These are phyloP conservation scores for Monosporascus sp. DNA, from an alignment of 2,329 filamentous ascomycete genomes.

Conservation along the genomic window DNA sequence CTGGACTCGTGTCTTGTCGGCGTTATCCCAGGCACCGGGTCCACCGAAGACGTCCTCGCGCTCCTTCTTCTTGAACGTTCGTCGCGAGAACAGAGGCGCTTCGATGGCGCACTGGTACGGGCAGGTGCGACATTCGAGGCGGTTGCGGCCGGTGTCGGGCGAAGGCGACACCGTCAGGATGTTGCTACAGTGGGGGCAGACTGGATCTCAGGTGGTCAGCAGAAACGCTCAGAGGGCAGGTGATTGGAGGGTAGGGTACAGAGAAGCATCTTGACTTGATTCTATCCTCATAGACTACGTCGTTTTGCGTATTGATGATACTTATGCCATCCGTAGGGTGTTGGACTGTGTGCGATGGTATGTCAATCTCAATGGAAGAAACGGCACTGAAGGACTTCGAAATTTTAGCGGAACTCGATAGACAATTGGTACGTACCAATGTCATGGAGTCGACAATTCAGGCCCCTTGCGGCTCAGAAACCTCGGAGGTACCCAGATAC, in stretches of 20 bases:
- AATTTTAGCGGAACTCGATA: conserved; percentile 5
- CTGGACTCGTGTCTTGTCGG: conserved; percentile 76
- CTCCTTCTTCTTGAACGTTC: conserved; percentile 81
- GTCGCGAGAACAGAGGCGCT: conserved; percentile 73
- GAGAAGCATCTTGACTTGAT: conserved; percentile 47
- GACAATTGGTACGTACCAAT: too few relatives aligned
- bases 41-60: conserved; percentile 88
- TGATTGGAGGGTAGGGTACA: conserved; percentile 40
- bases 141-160: conserved; percentile 59
- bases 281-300: too few relatives aligned
- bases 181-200: conserved; percentile 82
- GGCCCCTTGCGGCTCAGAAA: too few relatives aligned
- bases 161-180: conserved; percentile 66
- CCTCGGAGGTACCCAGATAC: too few relatives aligned
- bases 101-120: conserved; percentile 86
- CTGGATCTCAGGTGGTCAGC: conserved; percentile 32
- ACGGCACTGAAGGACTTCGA: neutral
- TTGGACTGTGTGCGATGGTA: neutral
- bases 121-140: conserved; percentile 92
- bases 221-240: conserved; percentile 2
- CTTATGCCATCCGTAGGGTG: too few relatives aligned
- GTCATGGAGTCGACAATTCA: too few relatives aligned
- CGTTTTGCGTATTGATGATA: too few relatives aligned
- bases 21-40: conserved; percentile 83
- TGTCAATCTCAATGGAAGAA: neutral